Evolutionary conservation across 345 rosid genomes (phyloP), one percentile per base, ranked within the genome.

Genomic region (Arabis hirsuta): DNA sequence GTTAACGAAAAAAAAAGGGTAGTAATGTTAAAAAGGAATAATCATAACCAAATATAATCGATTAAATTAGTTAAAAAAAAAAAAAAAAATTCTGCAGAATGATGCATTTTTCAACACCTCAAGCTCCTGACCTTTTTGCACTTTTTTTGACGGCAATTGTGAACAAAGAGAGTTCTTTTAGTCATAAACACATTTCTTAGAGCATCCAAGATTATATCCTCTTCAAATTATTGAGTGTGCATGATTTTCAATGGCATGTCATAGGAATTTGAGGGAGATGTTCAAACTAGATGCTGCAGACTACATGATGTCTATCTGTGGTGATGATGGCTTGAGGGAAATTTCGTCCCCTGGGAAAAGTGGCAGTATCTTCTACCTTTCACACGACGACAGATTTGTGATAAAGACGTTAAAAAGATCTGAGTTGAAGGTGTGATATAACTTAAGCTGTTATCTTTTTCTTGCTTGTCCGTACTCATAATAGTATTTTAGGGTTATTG

Each of bases 271-370:
- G 75, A 89, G 99, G 78, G 96, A 95, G 85, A 82, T 95, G 97
- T 95, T 95, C 86, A 88, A 87, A 80, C 79, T 95, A 76, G 97
- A 95, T 87, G 96, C 97, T 60, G 99, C 99, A 6, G 99, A 95
- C 73, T 95, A 88, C 86, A 91, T 95, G 99, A 95, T 95, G 99
- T 95, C 99, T 75, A 91, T 94, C 56, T 95, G 99, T 78, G 97
- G 97, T 12, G 93, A 88, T 79, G 93, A 95, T 78, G 96, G 96
- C 60, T 78, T 95, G 29, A 85, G 86, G 69, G 96, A 88, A 81
- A 74, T 87, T 79, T 78, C 92, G 43, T 91, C 99, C 45, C 84
- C 99, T 0, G 97, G 99, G 59, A 95, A 95, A 84, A 95, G 99
- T 71, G 99, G 97, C 83, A 95, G 99, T 73, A 80, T 95, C 61